These are phyloP conservation scores for Cordyceps pruinosa DNA, from an alignment of 2,329 filamentous ascomycete species.

Conservation along the genomic window DNA sequence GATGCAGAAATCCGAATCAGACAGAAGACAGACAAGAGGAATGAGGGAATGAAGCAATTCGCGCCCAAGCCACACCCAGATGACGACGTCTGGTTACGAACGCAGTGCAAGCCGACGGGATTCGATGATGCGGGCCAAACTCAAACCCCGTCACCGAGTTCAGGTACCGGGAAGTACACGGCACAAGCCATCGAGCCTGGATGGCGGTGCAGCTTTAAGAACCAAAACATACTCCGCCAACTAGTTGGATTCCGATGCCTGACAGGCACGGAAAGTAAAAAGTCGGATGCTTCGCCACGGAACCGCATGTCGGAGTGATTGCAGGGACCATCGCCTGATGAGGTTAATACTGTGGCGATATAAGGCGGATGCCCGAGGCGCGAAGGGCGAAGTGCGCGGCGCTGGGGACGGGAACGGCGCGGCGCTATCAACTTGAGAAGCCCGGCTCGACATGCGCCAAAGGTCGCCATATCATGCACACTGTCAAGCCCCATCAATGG, in stretches of 20 bases:
- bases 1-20: background rate
- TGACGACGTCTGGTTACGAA: conserved; percentile 2
- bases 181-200: background rate
- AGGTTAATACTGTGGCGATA: background rate
- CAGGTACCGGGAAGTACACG: conserved; percentile 3
- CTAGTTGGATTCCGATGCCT: background rate
- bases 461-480: background rate
- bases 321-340: background rate
- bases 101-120: background rate
- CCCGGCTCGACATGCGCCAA: background rate
- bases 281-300: background rate
- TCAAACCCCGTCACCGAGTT: background rate
- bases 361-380: background rate
- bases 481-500: background rate
- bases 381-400: background rate
- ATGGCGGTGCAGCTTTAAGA: background rate
- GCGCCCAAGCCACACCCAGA: conserved; percentile 3
- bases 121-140: background rate
- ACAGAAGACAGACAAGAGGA: background rate
- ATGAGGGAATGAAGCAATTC: background rate
- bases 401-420: background rate
- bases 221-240: background rate
- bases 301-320: background rate
- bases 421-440: background rate
- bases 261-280: background rate